phyloP scores from a whole-genome alignment of 805 yeast species.

The Kodamaea laetipori region DNA sequence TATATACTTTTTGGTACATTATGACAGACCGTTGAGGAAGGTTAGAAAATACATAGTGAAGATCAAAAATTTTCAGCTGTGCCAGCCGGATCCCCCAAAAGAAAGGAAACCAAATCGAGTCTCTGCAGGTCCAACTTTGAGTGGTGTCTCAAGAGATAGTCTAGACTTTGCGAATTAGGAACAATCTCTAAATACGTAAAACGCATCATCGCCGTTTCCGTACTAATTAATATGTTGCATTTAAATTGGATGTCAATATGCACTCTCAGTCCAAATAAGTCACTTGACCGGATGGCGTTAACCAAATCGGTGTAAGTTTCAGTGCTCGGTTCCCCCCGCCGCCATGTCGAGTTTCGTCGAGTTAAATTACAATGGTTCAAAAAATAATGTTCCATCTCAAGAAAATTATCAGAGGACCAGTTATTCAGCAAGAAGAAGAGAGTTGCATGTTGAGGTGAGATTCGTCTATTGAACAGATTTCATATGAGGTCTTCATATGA shows the following conservation, averaged over 20 bases:
- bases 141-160: background rate
- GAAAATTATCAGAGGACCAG: no score
- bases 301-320: no score
- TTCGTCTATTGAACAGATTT: no score
- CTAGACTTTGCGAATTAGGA: constrained; percentile 7
- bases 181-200: background rate
- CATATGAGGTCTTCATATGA: no score
- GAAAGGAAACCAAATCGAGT: background rate
- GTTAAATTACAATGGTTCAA: no score
- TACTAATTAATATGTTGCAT: background rate
- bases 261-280: constrained; percentile 2
- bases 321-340: no score
- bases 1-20: constrained; percentile 2
- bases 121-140: background rate
- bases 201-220: constrained; percentile 2
- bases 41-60: background rate
- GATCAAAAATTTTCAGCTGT: constrained; percentile 3
- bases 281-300: no score
- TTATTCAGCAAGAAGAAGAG: no score
- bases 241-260: background rate
- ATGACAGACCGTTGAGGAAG: background rate
- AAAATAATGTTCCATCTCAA: no score
- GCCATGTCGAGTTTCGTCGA: no score
- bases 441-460: no score
- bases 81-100: background rate